A percentile compares a stretch with the other conserved stretches of the same genome.
phyloP scores from a whole-genome alignment of 805 yeast genomes.

The Spathaspora passalidarum region DNA sequence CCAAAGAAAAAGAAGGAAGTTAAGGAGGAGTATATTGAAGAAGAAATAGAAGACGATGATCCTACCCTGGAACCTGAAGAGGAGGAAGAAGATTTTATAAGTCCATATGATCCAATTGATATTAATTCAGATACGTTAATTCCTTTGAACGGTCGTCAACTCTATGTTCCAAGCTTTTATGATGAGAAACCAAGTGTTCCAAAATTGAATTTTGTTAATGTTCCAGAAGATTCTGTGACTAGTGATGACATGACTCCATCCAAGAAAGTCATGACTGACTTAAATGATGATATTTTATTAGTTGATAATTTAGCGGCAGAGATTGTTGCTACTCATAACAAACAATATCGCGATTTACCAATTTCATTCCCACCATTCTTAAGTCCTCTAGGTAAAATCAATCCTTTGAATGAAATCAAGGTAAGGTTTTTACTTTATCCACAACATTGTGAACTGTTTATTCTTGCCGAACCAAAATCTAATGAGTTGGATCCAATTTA shows the following conservation, averaged over 20 bases:
- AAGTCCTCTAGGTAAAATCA: constrained; percentile 12
- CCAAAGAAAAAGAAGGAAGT: constrained; percentile 2
- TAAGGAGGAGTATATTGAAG: constrained; percentile 10
- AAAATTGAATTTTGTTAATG: constrained; percentile 14
- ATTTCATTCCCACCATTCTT: constrained; percentile 34
- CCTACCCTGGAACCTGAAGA: constrained; percentile 6
- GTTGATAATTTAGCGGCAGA: constrained; percentile 30
- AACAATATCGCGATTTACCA: constrained; percentile 32
- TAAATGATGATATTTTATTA: constrained; percentile 17
- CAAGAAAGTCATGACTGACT: constrained; percentile 14
- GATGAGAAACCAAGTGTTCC: constrained; percentile 16
- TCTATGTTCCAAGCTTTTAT: constrained; percentile 32
- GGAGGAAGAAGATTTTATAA: constrained; percentile 26
- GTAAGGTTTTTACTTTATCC: constrained; percentile 40
- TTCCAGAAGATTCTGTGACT: neutral
- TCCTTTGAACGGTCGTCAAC: constrained; percentile 21
- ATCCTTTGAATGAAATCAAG: constrained; percentile 27
- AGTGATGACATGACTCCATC: constrained; percentile 2
- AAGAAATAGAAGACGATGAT: constrained; percentile 14
- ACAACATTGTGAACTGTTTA: constrained; percentile 47
- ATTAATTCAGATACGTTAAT: constrained; percentile 30
- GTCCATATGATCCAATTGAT: constrained; percentile 40
- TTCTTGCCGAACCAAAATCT: constrained; percentile 48
- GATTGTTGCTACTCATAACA: constrained; percentile 25
- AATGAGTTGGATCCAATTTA: constrained; percentile 60